Evolutionary conservation across 495 filamentous ascomycete genomes (phyloP).

Genomic region (Penicilliopsis zonata): DNA sequence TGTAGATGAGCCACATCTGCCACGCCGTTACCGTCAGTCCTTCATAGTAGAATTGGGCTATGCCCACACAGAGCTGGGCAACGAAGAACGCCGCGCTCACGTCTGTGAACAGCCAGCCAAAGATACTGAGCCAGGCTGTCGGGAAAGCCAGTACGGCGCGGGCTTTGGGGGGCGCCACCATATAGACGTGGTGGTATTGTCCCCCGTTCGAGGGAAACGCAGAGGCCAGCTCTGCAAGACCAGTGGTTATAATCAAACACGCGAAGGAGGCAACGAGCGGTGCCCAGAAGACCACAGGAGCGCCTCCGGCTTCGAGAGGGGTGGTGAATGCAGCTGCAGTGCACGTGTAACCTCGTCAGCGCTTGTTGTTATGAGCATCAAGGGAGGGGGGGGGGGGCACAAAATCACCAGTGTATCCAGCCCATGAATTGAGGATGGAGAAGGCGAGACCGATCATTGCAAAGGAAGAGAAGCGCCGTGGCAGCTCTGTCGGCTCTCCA

Average conservation of each 20-base stretch:
- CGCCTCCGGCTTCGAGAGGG: conserved; percentile 10
- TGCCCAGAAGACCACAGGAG: conserved; percentile 4
- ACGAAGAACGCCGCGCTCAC: conserved; percentile 12
- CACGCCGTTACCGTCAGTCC: conserved; percentile 11
- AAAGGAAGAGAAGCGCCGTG: conserved; percentile 17
- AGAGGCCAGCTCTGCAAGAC: conserved; percentile 15
- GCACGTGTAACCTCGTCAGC: conserved; percentile 4
- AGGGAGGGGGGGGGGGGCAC: not conserved
- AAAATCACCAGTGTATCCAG: conserved; percentile 11
- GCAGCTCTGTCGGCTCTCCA: conserved; percentile 17
- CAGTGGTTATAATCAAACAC: conserved; percentile 13
- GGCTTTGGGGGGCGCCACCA: conserved; percentile 11
- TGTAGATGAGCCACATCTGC: conserved; percentile 19
- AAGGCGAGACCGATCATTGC: conserved; percentile 20
- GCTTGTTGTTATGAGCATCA: not conserved
- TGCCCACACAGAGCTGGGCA: conserved; percentile 8
- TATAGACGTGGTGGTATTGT: conserved; percentile 22
- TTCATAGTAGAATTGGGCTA: conserved; percentile 13
- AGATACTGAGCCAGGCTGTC: conserved; percentile 21
- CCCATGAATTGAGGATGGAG: conserved; percentile 28
- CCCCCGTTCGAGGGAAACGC: conserved; percentile 13
- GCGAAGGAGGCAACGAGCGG: conserved; percentile 8
- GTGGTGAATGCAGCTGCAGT: conserved; percentile 15
- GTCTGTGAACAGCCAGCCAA: conserved; percentile 14
- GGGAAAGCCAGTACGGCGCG: conserved; percentile 14